Evolutionary conservation across 441 rosid genomes (phyloP).

Genomic region (Euphorbia celastroides): DNA sequence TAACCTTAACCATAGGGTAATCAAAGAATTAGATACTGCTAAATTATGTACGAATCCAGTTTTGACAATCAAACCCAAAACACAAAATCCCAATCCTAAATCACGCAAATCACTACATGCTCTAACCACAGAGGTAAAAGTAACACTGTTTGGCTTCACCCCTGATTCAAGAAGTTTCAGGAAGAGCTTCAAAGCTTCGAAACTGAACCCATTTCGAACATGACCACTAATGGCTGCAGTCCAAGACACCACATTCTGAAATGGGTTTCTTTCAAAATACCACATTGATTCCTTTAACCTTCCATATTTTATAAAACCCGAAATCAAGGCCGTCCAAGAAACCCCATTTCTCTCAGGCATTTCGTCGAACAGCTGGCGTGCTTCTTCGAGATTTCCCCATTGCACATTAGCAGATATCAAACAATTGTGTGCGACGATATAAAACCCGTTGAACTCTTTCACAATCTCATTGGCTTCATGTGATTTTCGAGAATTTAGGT

Average conservation of each 20-base stretch:
- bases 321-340: conserved; percentile 49
- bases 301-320: conserved; percentile 51
- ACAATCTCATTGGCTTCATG: conserved; percentile 37
- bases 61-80: conserved; percentile 43
- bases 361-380: conserved; percentile 52
- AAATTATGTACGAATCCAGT: conserved; percentile 37
- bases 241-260: conserved; percentile 47
- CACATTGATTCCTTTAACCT: conserved; percentile 42
- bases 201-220: conserved; percentile 38
- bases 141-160: conserved; percentile 43
- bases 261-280: conserved; percentile 51
- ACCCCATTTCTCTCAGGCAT: conserved; percentile 57
- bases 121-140: conserved; percentile 40
- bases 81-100: conserved; percentile 32
- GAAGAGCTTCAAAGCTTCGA: conserved; percentile 43
- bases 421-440: conserved; percentile 44
- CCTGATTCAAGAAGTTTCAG: conserved; percentile 34
- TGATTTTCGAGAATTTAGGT: conserved; percentile 30
- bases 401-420: conserved; percentile 29
- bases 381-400: conserved; percentile 43
- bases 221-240: conserved; percentile 50
- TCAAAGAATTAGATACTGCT: conserved; percentile 50
- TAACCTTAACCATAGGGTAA: conserved; percentile 42
- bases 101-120: conserved; percentile 36
- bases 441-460: conserved; percentile 40